phyloP scores from a whole-genome alignment of 2,329 filamentous ascomycete species.

The Cercospora beticola region DNA sequence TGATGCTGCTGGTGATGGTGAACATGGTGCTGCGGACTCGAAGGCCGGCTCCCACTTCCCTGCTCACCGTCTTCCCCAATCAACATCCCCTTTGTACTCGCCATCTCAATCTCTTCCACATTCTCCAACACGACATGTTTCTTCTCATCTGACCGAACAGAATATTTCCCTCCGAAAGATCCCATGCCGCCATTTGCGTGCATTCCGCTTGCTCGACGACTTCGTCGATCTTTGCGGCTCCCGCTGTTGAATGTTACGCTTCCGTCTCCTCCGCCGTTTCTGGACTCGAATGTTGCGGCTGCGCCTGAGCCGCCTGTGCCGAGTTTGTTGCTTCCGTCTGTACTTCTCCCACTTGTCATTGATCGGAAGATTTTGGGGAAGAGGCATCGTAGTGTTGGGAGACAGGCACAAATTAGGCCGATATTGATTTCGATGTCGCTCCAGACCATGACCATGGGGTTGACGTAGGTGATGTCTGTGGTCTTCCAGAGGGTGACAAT shows the following conservation, averaged over 20 bases:
- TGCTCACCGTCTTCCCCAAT: neutral
- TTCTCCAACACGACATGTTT: slow-evolving; percentile 8
- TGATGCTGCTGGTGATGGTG: neutral
- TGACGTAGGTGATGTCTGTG: slow-evolving; percentile 33
- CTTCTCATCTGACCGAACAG: neutral
- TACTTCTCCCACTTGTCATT: neutral
- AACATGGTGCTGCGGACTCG: neutral
- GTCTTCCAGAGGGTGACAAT: slow-evolving; percentile 28
- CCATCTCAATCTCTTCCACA: slow-evolving; percentile 17
- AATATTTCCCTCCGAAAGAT: neutral
- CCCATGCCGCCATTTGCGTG: neutral
- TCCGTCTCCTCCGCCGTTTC: neutral
- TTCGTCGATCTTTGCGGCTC: neutral
- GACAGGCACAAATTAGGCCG: slow-evolving; percentile 39
- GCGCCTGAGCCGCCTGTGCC: neutral
- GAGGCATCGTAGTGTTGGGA: slow-evolving; percentile 39
- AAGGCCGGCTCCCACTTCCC: neutral
- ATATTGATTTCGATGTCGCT: slow-evolving; percentile 38
- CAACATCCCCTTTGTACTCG: neutral
- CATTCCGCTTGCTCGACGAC: neutral
- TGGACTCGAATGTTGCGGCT: neutral
- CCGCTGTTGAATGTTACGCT: neutral
- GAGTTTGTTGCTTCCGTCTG: neutral
- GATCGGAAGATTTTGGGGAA: slow-evolving; percentile 30
- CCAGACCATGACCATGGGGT: slow-evolving; percentile 38